A percentile compares a stretch with the other conserved stretches of the same genome.
phyloP scores from a whole-genome alignment of 768 basidiomycete species.

The Hericium coralloides region DNA sequence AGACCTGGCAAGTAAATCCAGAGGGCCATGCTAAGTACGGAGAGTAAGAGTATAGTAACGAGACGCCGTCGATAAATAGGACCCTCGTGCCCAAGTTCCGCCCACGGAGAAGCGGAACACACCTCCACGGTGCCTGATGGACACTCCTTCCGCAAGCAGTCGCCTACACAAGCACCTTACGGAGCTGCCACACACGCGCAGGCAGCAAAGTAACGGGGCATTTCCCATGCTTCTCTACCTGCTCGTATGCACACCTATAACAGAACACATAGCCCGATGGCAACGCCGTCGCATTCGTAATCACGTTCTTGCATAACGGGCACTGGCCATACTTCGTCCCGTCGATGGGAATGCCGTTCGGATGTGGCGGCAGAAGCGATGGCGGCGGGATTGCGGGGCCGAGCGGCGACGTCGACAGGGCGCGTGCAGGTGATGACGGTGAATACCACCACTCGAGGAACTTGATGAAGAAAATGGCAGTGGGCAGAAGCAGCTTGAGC shows the following conservation, averaged over 20 bases:
- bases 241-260: constrained; percentile 82
- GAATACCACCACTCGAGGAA: constrained; percentile 99
- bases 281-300: constrained; percentile 82
- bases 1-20: too few relatives aligned
- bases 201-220: constrained; percentile 86
- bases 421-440: constrained; percentile 76
- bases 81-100: too few relatives aligned
- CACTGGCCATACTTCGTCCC: constrained; percentile 68
- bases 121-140: too few relatives aligned
- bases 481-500: constrained; percentile 70
- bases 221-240: constrained; percentile 64
- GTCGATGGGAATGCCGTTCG: constrained; percentile 59
- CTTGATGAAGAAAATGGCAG: constrained; percentile 90
- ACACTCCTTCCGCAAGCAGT: too few relatives aligned
- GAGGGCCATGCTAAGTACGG: too few relatives aligned
- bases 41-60: too few relatives aligned
- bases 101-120: too few relatives aligned
- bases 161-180: constrained; percentile 69
- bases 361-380: constrained; percentile 64
- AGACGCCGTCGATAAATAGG: too few relatives aligned
- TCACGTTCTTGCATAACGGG: constrained; percentile 62
- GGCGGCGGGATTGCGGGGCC: constrained; percentile 75
- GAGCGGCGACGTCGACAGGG: constrained; percentile 49
- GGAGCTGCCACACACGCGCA: constrained; percentile 68
- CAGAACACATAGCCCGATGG: constrained; percentile 95